Conservation (phyloP, 768 basidiomycete species). For the Phlebiopsis flavidoalba region DNA sequence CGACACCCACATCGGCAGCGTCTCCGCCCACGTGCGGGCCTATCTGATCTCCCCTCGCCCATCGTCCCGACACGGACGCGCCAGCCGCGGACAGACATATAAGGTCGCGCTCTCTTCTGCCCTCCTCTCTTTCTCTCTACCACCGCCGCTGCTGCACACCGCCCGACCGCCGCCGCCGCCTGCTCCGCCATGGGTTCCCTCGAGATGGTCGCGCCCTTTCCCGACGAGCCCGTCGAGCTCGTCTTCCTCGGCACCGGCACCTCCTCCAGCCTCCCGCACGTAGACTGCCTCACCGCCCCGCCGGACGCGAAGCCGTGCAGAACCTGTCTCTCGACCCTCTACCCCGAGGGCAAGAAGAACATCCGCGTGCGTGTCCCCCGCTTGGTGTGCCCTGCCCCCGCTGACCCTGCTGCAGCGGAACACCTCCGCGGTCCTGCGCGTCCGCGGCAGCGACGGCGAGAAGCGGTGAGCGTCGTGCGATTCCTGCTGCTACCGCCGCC, state of each 20-base stretch:
- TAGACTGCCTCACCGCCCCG: constrained; percentile 72
- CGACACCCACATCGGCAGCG: background rate
- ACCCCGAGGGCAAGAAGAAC: constrained; percentile 75
- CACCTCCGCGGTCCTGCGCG: constrained; percentile 65
- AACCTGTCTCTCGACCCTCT: constrained; percentile 65
- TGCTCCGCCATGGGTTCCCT: constrained; percentile 13
- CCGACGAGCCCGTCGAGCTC: constrained; percentile 42
- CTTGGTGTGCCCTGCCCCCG: constrained; percentile 1
- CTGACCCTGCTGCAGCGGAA: constrained; percentile 41
- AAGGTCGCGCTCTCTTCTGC: background rate
- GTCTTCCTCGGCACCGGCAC: constrained; percentile 85
- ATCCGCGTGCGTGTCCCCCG: constrained; percentile 36
- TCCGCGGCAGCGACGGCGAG: constrained; percentile 33
- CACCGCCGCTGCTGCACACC: background rate
- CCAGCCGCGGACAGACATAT: background rate
- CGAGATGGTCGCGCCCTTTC: constrained; percentile 1
- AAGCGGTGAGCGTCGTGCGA: constrained; percentile 42
- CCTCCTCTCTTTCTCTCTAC: background rate
- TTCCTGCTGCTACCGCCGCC: background rate
- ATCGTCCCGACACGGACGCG: background rate
- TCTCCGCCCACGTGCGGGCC: background rate
- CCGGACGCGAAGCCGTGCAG: constrained; percentile 46
- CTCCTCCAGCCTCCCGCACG: constrained; percentile 64
- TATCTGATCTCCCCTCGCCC: constrained; percentile 5
- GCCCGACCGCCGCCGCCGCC: background rate